A percentile compares a stretch with the other conserved stretches of the same genome.
These are phyloP conservation scores for Daldinia bambusicola DNA, from an alignment of 495 filamentous ascomycete species.

Conservation along the genomic window DNA sequence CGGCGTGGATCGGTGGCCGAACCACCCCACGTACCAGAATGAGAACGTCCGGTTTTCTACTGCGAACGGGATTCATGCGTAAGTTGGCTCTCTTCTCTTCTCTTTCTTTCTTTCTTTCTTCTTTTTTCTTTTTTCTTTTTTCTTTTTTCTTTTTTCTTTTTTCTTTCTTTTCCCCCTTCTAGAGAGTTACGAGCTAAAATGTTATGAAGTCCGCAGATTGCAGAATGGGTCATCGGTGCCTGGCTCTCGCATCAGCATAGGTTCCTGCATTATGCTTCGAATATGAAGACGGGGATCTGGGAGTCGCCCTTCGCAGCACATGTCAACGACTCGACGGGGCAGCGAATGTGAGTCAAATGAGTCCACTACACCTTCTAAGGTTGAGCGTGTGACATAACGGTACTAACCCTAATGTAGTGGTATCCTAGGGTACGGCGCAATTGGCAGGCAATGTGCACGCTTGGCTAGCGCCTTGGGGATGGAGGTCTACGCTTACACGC, in stretches of 20 bases:
- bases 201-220: conserved; percentile 51
- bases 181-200: background rate
- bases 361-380: no score
- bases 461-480: conserved; percentile 77
- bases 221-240: conserved; percentile 58
- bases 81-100: conserved; percentile 1
- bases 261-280: conserved; percentile 37
- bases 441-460: conserved; percentile 74
- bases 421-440: conserved; percentile 56
- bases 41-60: conserved; percentile 47
- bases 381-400: background rate
- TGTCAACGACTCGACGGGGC: conserved; percentile 46
- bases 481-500: conserved; percentile 82
- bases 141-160: background rate
- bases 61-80: conserved; percentile 44
- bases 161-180: background rate
- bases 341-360: conserved; percentile 46
- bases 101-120: background rate
- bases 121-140: background rate
- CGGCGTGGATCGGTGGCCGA: conserved; percentile 49
- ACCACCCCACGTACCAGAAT: conserved; percentile 45
- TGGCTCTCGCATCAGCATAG: conserved; percentile 51
- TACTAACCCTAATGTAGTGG: conserved; percentile 38
- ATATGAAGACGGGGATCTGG: conserved; percentile 37
- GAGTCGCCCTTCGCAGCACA: conserved; percentile 19